A percentile compares a stretch with the other conserved stretches of the same genome.
phyloP scores from a whole-genome alignment of 1,284 basidiomycete species.

The Volvariella surrecta region DNA sequence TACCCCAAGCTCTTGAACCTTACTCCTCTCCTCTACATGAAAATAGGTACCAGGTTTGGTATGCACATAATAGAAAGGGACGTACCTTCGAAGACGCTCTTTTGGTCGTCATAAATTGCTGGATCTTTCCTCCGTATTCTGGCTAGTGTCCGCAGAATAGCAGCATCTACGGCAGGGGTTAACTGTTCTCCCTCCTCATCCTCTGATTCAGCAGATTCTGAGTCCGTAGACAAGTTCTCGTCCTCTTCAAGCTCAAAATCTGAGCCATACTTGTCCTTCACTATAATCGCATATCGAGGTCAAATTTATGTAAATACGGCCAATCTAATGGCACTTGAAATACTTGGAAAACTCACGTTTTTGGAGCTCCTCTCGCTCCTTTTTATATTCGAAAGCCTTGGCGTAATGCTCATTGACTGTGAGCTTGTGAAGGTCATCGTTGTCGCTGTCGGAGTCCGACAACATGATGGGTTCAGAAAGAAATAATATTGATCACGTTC shows the following conservation, averaged over 20 bases:
- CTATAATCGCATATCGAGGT: constrained; percentile 26
- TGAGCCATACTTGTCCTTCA: constrained; percentile 83
- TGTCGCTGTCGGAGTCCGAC: constrained; percentile 44
- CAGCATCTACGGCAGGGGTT: constrained; percentile 90
- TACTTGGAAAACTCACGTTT: constrained; percentile 45
- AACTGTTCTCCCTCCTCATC: constrained; percentile 96
- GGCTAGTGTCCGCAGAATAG: constrained; percentile 87
- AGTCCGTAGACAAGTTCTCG: constrained; percentile 47
- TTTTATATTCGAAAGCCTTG: constrained; percentile 73
- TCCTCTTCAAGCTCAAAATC: constrained; percentile 46
- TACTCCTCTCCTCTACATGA: constrained; percentile 55
- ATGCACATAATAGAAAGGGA: constrained; percentile 5
- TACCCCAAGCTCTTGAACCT: constrained; percentile 23
- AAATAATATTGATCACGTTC: too few relatives aligned
- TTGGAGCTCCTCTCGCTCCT: constrained; percentile 76
- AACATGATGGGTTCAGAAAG: too few relatives aligned
- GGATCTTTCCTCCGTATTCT: constrained; percentile 84
- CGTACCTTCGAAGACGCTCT: constrained; percentile 72
- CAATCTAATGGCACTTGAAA: constrained; percentile 1
- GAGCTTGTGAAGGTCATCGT: constrained; percentile 37
- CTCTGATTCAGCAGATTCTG: constrained; percentile 76
- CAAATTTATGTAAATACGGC: constrained; percentile 4
- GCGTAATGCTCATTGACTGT: constrained; percentile 80
- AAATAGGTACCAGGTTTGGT: constrained; percentile 7
- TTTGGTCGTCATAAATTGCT: constrained; percentile 66